These are phyloP conservation scores for Tetracladium maxilliforme DNA, from an alignment of 2,329 filamentous ascomycete genomes.

Conservation along the genomic window DNA sequence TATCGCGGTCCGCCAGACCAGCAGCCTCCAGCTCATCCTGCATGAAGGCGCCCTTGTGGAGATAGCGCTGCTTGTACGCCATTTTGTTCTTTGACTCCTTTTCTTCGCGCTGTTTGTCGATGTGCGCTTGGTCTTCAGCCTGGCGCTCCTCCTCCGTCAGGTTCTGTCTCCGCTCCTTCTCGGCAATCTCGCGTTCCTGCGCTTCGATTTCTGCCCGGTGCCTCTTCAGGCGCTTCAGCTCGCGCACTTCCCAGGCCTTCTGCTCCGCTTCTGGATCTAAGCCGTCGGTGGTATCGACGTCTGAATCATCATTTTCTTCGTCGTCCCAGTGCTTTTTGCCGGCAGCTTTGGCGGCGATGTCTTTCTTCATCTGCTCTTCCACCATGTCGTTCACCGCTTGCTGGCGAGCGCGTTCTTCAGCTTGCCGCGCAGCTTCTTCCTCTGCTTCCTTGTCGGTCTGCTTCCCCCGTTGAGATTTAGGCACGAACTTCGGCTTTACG, in stretches of 20 bases:
- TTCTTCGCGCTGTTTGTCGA: constrained; percentile 62
- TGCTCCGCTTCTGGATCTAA: constrained; percentile 77
- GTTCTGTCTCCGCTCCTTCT: constrained; percentile 77
- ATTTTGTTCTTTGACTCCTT: constrained; percentile 67
- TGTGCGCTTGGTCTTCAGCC: constrained; percentile 66
- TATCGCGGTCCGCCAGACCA: constrained; percentile 64
- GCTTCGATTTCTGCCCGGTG: constrained; percentile 74
- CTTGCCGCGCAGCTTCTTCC: constrained; percentile 18
- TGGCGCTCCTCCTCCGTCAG: constrained; percentile 76
- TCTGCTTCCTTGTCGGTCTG: constrained; percentile 8
- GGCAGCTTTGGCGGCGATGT: constrained; percentile 58
- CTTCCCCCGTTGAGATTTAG: constrained; percentile 34
- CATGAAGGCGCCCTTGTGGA: constrained; percentile 94
- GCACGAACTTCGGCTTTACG: constrained; percentile 49
- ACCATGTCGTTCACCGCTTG: constrained; percentile 66
- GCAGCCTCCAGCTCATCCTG: constrained; percentile 64
- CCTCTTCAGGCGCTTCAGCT: constrained; percentile 77
- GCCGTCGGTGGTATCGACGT: constrained; percentile 81
- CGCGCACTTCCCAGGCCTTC: constrained; percentile 86
- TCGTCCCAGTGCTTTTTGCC: constrained; percentile 78
- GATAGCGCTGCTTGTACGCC: constrained; percentile 88
- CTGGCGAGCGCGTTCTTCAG: constrained; percentile 44
- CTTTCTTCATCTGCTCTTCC: constrained; percentile 76
- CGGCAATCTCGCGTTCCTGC: constrained; percentile 72
- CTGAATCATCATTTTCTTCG: constrained; percentile 51